phyloP scores from a whole-genome alignment of 202 grass and related monocot species.

The Miscanthus sacchariflorus region DNA sequence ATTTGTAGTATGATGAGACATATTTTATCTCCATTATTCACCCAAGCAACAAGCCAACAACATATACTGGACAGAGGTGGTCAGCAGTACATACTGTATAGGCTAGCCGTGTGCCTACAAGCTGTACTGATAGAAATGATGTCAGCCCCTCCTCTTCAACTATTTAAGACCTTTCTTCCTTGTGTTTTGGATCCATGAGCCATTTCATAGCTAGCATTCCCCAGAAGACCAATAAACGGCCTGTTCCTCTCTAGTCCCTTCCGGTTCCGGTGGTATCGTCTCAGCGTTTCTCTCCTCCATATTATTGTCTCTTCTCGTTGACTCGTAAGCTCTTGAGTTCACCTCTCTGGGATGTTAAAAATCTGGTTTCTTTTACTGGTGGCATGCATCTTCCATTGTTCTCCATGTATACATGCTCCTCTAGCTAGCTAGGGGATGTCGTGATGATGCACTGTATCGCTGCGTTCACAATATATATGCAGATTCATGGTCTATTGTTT shows the following conservation, averaged over 20 bases:
- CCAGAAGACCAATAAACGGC: not conserved
- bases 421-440: not conserved
- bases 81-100: not conserved
- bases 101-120: constrained; percentile 9
- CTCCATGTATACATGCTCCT: not conserved
- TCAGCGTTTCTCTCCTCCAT: not conserved
- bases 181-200: constrained; percentile 48
- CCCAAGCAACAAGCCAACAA: not conserved
- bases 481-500: not conserved
- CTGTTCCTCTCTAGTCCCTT: not conserved
- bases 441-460: not conserved
- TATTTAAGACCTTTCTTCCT: constrained; percentile 67
- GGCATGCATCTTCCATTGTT: not conserved
- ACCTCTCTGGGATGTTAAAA: no score
- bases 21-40: constrained; percentile 2
- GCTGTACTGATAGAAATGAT: constrained; percentile 57
- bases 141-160: constrained; percentile 47
- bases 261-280: not conserved
- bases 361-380: not conserved
- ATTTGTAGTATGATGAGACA: not conserved
- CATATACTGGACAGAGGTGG: not conserved
- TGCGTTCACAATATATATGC: constrained; percentile 2
- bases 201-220: constrained; percentile 1
- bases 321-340: no score
- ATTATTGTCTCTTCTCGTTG: not conserved